A percentile compares a stretch with the other conserved stretches of the same genome.
Evolutionary conservation across 345 rosid genomes (phyloP).

Genomic region (Combretum micranthum): DNA sequence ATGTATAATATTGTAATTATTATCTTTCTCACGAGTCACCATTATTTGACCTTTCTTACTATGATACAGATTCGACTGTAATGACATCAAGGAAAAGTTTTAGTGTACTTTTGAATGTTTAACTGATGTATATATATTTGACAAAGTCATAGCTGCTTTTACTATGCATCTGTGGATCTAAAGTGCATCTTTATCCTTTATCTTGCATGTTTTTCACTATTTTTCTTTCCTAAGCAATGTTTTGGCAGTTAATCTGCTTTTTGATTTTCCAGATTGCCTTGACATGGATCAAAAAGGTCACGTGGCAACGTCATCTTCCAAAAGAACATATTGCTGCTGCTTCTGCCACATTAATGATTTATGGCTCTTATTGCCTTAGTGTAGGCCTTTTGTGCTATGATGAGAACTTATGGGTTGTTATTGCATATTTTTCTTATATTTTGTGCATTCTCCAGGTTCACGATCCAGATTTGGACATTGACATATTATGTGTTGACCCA

Average conservation of each 20-base stretch:
- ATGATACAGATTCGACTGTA: too few species aligned
- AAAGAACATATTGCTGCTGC: slow-evolving; percentile 9
- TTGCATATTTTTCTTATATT: neutral
- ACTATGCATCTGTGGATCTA: neutral
- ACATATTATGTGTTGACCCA: slow-evolving; percentile 52
- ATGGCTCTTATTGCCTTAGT: slow-evolving; percentile 60
- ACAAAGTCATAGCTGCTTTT: neutral
- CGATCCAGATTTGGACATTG: slow-evolving; percentile 52
- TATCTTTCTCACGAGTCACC: too few species aligned
- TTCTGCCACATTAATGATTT: slow-evolving; percentile 39
- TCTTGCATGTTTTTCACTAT: neutral
- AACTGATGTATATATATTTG: too few species aligned
- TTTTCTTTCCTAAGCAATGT: too few species aligned
- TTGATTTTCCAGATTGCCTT: slow-evolving; percentile 29
- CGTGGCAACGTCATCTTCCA: too few species aligned
- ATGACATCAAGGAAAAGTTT: too few species aligned
- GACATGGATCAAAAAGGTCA: slow-evolving; percentile 42
- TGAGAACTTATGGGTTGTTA: neutral
- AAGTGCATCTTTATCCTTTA: neutral
- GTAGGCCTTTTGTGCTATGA: slow-evolving; percentile 24
- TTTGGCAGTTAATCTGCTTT: too few species aligned
- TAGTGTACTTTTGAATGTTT: too few species aligned
- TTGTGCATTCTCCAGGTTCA: slow-evolving; percentile 30
- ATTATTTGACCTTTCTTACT: too few species aligned
- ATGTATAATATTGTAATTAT: too few species aligned